Evolutionary conservation across 108 stramenopile species (phyloP).

Genomic region (Skeletonema tropicum): DNA sequence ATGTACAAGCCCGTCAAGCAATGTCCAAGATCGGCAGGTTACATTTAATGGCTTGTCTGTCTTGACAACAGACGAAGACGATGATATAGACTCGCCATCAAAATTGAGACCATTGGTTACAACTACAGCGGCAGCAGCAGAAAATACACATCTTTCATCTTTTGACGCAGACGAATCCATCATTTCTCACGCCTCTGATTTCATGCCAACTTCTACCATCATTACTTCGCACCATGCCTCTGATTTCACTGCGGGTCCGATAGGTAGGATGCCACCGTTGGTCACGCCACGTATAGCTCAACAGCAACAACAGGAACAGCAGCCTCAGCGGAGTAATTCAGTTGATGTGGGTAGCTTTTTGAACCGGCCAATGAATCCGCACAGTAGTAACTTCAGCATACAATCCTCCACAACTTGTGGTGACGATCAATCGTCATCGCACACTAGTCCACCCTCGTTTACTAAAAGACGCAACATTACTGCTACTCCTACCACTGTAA

Average conservation of each 20-base stretch:
- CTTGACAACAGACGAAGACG: not conserved
- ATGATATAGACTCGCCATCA: not conserved
- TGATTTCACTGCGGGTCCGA: not conserved
- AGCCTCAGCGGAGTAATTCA: not conserved
- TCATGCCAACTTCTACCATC: not conserved
- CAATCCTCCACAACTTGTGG: not conserved
- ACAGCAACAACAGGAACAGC: not conserved
- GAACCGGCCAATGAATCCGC: not conserved
- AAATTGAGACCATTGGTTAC: not conserved
- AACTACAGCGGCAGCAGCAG: conserved; percentile 2
- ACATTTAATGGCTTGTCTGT: not conserved
- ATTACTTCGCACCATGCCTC: not conserved
- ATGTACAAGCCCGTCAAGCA: not conserved
- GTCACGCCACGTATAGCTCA: conserved; percentile 3
- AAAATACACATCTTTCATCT: not conserved
- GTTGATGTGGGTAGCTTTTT: not conserved
- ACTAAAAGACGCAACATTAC: not conserved
- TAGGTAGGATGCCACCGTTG: not conserved
- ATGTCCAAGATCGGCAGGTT: not conserved
- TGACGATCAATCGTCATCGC: not conserved
- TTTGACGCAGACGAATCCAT: conserved; percentile 3
- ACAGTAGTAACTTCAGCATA: conserved; percentile 2
- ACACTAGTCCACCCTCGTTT: not conserved
- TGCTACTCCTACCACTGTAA: not conserved
- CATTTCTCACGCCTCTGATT: conserved; percentile 3